A percentile compares a stretch with the other conserved stretches of the same genome.
Evolutionary conservation across 495 filamentous ascomycete species (phyloP).

Genomic region (Penicillium daleae): DNA sequence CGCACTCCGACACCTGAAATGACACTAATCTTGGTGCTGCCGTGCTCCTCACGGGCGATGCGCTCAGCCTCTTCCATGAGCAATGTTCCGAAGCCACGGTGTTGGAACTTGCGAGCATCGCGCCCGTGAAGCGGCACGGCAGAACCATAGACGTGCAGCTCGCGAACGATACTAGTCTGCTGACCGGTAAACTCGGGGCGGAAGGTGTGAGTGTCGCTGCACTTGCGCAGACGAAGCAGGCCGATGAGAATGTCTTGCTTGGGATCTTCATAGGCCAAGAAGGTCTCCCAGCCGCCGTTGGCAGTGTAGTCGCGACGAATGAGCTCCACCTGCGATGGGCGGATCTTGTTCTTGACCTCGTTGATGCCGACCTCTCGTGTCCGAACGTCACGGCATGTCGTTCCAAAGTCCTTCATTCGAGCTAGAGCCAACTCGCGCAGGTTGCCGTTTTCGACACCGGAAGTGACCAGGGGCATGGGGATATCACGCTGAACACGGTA

Average conservation of each 20-base stretch:
- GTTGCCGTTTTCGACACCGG: slow-evolving; percentile 97
- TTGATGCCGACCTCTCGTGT: slow-evolving; percentile 98
- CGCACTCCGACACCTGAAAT: slow-evolving; percentile 95
- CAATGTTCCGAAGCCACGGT: slow-evolving; percentile 94
- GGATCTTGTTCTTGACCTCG: slow-evolving; percentile 97
- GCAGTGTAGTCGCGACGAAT: slow-evolving; percentile 94
- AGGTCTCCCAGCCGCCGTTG: slow-evolving; percentile 98
- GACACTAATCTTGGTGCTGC: slow-evolving; percentile 89
- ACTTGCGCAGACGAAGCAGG: slow-evolving; percentile 86
- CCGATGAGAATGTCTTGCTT: slow-evolving; percentile 98
- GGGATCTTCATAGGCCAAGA: slow-evolving; percentile 95
- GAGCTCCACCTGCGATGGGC: slow-evolving; percentile 93
- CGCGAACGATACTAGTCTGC: slow-evolving; percentile 87
- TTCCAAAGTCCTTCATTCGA: slow-evolving; percentile 98
- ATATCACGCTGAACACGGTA: slow-evolving; percentile 99
- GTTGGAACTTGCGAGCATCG: slow-evolving; percentile 95
- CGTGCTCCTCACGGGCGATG: slow-evolving; percentile 91
- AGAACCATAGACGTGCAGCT: slow-evolving; percentile 95
- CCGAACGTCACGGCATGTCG: slow-evolving; percentile 94
- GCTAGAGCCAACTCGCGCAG: slow-evolving; percentile 89
- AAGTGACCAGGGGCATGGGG: slow-evolving; percentile 96
- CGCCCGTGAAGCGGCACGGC: slow-evolving; percentile 93
- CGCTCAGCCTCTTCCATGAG: slow-evolving; percentile 98
- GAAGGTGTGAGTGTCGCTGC: slow-evolving; percentile 86
- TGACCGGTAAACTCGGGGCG: slow-evolving; percentile 83